Evolutionary conservation across 768 basidiomycete genomes (phyloP), one percentile per base, ranked within the genome.

Genomic region (Gymnopilus junonius): DNA sequence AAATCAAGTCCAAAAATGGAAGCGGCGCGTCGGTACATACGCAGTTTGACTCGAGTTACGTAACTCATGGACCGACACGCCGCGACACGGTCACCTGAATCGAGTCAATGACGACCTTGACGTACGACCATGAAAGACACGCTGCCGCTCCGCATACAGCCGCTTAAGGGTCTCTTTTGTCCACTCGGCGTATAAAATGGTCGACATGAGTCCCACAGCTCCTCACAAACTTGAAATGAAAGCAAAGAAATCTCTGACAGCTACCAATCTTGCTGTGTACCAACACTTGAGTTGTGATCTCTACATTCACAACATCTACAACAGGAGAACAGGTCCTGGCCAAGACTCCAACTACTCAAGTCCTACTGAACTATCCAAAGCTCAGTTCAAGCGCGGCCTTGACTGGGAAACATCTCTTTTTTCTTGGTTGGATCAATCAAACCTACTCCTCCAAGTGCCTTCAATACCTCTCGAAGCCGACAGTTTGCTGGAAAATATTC

Each of bases 261-360:
- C 82, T 8, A 84, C 83, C 5, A 80, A 82, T 61, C 75, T 84
- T 34, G 82, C 82, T 37, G 73, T 69, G 10, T 73, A 83, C 60
- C 80, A 84, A 65, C 82, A 84, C 62, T 71, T 79, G 58, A 76
- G 75, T 61, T 84, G 84, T 64, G 80, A 83, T 59, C 73, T 83
- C 8, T 83, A 77, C 65, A 74, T 84, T 39, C 78, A 83, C 69
- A 79, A 82, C 51, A 71, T 75, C 35, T 82, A 82, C 66, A 67
- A 61, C 27, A 35, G 61, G 67, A 20, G 53, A 32, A 17, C n/a
- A 17, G 48, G n/a, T 46, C 62, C 54, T 34, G 57, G 59, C 17
- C 62, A 45, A 8, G 46, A 60, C 25, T 42, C 56, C 20, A 27
- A 45, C 32, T 51, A 43, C 39, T 48, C 46, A 50, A 70, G 62